Conservation (phyloP, 495 filamentous ascomycete genomes). For the Podospora tetraspora region DNA sequence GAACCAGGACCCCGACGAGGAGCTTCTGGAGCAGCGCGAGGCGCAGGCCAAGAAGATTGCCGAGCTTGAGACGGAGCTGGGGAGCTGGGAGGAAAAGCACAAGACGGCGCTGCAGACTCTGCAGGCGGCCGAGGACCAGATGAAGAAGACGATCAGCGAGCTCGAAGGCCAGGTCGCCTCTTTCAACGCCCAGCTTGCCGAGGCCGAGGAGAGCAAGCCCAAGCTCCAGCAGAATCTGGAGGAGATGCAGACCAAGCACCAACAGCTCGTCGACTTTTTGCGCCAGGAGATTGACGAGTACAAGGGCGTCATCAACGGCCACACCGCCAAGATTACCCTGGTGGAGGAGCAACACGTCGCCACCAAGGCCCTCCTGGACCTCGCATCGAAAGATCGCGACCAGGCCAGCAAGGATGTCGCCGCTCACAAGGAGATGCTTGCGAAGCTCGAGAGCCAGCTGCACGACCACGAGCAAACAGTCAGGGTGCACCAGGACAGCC, state of each 20-base stretch:
- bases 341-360: slow-evolving; percentile 60
- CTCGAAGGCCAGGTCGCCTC: slow-evolving; percentile 54
- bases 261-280: slow-evolving; percentile 59
- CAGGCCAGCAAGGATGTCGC: slow-evolving; percentile 41
- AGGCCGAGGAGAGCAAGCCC: slow-evolving; percentile 28
- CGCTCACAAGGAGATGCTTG: slow-evolving; percentile 48
- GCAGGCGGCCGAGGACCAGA: slow-evolving; percentile 65
- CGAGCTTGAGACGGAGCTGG: slow-evolving; percentile 70
- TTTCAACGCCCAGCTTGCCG: slow-evolving; percentile 35
- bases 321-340: slow-evolving; percentile 56
- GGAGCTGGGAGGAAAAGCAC: slow-evolving; percentile 70
- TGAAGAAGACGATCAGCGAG: slow-evolving; percentile 64
- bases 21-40: slow-evolving; percentile 26
- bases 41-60: slow-evolving; percentile 59
- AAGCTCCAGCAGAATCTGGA: slow-evolving; percentile 32
- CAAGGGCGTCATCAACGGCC: slow-evolving; percentile 60
- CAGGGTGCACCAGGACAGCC: slow-evolving; percentile 43
- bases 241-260: slow-evolving; percentile 48
- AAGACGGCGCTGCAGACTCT: slow-evolving; percentile 63
- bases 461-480: slow-evolving; percentile 46
- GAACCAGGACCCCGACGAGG: slow-evolving; percentile 12
- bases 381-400: slow-evolving; percentile 44
- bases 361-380: slow-evolving; percentile 53
- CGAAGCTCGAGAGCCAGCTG: slow-evolving; percentile 56
- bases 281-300: slow-evolving; percentile 74